Evolutionary conservation across 768 basidiomycete genomes (phyloP), one percentile per base, ranked within the genome.

Genomic region (Naganishia randhawae): DNA sequence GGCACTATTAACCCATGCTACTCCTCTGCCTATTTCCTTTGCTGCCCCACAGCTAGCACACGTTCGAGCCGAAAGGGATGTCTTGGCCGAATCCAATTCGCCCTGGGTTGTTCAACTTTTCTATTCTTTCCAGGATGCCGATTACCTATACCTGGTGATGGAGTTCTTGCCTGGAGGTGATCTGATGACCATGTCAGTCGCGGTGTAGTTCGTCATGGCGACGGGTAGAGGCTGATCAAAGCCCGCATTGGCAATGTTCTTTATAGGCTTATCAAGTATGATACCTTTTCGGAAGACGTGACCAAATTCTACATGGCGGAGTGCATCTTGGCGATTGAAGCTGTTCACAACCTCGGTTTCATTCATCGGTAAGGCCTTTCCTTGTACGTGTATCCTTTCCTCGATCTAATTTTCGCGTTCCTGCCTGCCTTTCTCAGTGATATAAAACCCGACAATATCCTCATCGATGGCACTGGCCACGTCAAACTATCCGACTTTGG

Each of bases 231-330:
- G 19, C 14, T 42, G 41, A 42, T 6, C 14, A 42, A n/a, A 42
- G 41, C 14, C 14, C 19, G 45, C 45, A n/a, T 19, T 31, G 9
- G 37, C 51, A 31, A 37, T 16, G 22, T 11, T 7, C 48, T 8
- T 42, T 19, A 16, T 66, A 81, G 80, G 80, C 84, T 97, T 67
- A 97, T 98, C 84, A 97, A 98, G 81, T 97, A 98, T 81, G 96
- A 97, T 78, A 96, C 94, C 0, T 98, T 98, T 81, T 91, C 91
- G 0, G 95, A 98, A 81, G 96, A 98, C 74, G 95, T 98, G 16
- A 92, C 92, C 66, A 86, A 95, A 63, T 98, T 98, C 80, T 98
- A 99, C 81, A 92, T 99, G 76, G 96, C 96, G n/a, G 89, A 99
- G 82, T 97, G 93, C 81, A 89, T 95, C 57, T 84, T 98, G 19